phyloP scores from a whole-genome alignment of 2,329 filamentous ascomycete species.

The Nannizziopsis arthrosporioides region DNA sequence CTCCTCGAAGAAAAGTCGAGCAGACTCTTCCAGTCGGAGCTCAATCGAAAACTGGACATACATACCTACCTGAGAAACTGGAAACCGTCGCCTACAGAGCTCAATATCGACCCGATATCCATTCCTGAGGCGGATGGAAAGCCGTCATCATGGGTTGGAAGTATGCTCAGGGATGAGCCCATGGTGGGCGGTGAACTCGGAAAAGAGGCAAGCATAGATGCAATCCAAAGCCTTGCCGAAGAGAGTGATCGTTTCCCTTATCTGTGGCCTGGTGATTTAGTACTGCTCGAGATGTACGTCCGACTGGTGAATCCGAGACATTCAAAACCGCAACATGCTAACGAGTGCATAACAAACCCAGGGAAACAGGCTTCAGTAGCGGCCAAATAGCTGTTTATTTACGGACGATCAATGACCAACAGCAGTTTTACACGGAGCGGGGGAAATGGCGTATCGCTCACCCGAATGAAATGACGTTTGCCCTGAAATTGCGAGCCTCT shows the following conservation, averaged over 20 bases:
- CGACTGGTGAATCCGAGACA: conserved; percentile 6
- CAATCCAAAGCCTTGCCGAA: conserved; percentile 16
- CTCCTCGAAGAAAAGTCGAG: conserved; percentile 16
- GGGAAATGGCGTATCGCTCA: conserved; percentile 35
- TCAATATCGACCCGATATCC: conserved; percentile 12
- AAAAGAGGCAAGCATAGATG: conserved; percentile 9
- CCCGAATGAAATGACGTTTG: conserved; percentile 35
- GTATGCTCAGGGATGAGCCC: conserved; percentile 14
- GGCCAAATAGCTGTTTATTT: conserved; percentile 32
- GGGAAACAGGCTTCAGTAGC: conserved; percentile 15
- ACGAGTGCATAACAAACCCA: conserved; percentile 2
- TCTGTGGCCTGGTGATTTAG: conserved; percentile 33
- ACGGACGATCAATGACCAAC: conserved; percentile 30
- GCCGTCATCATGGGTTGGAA: conserved; percentile 3
- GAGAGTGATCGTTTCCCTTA: conserved; percentile 25
- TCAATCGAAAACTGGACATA: conserved; percentile 30
- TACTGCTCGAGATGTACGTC: conserved; percentile 26
- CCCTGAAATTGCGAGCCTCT: conserved; percentile 40
- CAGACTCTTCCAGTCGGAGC: conserved; percentile 24
- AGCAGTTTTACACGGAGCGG: conserved; percentile 34
- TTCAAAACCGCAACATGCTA: conserved; percentile 12
- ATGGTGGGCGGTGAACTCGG: conserved; percentile 3
- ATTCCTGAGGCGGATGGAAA: background rate
- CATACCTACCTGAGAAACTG: conserved; percentile 33
- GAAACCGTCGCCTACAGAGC: conserved; percentile 18